These are phyloP conservation scores for Oryza coarctata DNA, from an alignment of 176 grass and related monocot species.

Conservation along the genomic window DNA sequence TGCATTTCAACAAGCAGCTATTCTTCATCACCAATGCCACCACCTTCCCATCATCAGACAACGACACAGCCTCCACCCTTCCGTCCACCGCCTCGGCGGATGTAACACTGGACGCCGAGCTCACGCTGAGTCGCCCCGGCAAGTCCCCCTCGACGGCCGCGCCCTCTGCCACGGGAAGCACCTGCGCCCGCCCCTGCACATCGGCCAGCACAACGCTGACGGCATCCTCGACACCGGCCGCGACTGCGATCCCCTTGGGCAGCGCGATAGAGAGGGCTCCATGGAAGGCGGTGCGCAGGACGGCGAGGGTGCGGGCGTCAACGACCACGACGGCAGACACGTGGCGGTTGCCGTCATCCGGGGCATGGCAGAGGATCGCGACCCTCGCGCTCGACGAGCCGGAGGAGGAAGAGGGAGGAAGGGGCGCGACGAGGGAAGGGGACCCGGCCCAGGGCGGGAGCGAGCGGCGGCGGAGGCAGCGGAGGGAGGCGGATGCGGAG, in stretches of 20 bases:
- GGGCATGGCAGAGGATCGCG: constrained; percentile 59
- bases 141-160: constrained; percentile 32
- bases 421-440: constrained; percentile 49
- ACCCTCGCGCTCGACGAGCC: constrained; percentile 37
- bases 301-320: constrained; percentile 61
- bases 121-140: constrained; percentile 31
- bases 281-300: constrained; percentile 74
- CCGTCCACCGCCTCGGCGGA: constrained; percentile 35
- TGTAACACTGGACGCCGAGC: constrained; percentile 29
- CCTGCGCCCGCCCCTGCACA: constrained; percentile 49
- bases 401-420: constrained; percentile 27
- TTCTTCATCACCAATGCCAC: constrained; percentile 51
- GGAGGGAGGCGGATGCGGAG: constrained; percentile 34
- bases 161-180: constrained; percentile 42
- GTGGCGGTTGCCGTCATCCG: constrained; percentile 40
- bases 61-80: constrained; percentile 40
- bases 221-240: constrained; percentile 25
- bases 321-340: constrained; percentile 61
- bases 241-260: constrained; percentile 45
- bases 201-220: constrained; percentile 61
- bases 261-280: constrained; percentile 47
- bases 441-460: constrained; percentile 79
- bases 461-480: constrained; percentile 72
- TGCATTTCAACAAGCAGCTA: constrained; percentile 77
- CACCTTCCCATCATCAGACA: constrained; percentile 66